These are phyloP conservation scores for Yarrowia bubula DNA, from an alignment of 805 yeast genomes.

Conservation along the genomic window DNA sequence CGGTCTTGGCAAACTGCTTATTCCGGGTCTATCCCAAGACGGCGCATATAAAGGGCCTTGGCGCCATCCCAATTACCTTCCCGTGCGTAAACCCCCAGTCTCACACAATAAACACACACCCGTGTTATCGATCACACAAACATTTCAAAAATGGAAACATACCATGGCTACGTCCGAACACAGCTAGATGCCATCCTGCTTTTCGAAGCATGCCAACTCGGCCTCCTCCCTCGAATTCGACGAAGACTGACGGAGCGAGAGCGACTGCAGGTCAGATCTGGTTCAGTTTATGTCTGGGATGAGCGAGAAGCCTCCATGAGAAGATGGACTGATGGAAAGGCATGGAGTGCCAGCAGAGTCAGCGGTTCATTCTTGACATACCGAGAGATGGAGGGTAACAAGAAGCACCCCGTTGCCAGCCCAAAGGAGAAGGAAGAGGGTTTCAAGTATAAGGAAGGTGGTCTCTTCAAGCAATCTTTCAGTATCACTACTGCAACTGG, in stretches of 20 bases:
- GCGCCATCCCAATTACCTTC: conserved; percentile 14
- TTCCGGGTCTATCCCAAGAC: conserved; percentile 25
- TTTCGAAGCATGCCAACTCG: conserved; percentile 61
- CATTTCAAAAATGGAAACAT: conserved; percentile 51
- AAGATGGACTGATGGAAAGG: conserved; percentile 75
- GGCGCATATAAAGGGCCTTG: conserved; percentile 23
- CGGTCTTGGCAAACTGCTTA: conserved; percentile 27
- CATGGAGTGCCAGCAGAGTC: conserved; percentile 73
- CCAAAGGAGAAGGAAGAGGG: conserved; percentile 34
- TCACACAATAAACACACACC: conserved; percentile 45
- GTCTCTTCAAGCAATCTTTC: conserved; percentile 64
- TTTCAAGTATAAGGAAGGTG: conserved; percentile 47
- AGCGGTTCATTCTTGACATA: conserved; percentile 61
- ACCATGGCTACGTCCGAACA: conserved; percentile 56
- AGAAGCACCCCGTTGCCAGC: conserved; percentile 1
- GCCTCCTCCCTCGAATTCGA: conserved; percentile 53
- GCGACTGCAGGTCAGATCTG: conserved; percentile 52
- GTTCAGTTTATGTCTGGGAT: conserved; percentile 68
- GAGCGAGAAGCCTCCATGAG: conserved; percentile 68
- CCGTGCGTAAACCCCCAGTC: background rate
- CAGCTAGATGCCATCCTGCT: conserved; percentile 62
- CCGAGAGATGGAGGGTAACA: conserved; percentile 52
- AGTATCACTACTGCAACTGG: conserved; percentile 53
- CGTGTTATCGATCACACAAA: conserved; percentile 34
- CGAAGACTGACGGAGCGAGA: conserved; percentile 59